Evolutionary conservation across 257 asterid genomes (phyloP).

Genomic region (Solanum medicagineum): DNA sequence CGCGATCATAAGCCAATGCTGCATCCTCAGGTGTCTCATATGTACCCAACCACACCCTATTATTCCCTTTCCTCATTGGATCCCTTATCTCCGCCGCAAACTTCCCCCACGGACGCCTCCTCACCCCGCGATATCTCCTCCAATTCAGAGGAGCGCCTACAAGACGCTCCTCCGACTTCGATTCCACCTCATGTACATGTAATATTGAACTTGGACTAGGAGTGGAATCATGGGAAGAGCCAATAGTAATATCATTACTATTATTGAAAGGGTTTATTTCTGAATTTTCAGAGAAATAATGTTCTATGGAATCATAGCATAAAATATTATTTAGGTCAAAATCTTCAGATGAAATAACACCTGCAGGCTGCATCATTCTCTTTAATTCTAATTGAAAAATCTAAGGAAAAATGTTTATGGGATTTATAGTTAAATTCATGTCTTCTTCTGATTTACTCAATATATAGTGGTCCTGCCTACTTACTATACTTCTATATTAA

Average conservation of each 20-base stretch:
- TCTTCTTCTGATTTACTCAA: not conserved
- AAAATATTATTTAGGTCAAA: not conserved
- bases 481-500: not conserved
- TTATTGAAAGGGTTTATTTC: not conserved
- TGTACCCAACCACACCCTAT: not conserved
- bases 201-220: not conserved
- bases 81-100: conserved; percentile 1
- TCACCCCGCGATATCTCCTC: not conserved
- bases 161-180: not conserved
- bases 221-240: not conserved
- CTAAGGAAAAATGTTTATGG: not conserved
- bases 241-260: not conserved
- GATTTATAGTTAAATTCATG: not conserved
- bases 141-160: not conserved
- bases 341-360: not conserved
- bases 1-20: not conserved
- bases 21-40: not conserved
- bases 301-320: not conserved
- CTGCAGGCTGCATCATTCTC: not conserved
- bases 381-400: not conserved
- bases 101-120: not conserved
- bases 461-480: not conserved
- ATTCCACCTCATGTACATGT: not conserved
- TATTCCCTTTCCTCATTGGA: not conserved
- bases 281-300: not conserved